Evolutionary conservation across 192 early-diverging fungal genomes (phyloP).

Genomic region (Backusella sp.): DNA sequence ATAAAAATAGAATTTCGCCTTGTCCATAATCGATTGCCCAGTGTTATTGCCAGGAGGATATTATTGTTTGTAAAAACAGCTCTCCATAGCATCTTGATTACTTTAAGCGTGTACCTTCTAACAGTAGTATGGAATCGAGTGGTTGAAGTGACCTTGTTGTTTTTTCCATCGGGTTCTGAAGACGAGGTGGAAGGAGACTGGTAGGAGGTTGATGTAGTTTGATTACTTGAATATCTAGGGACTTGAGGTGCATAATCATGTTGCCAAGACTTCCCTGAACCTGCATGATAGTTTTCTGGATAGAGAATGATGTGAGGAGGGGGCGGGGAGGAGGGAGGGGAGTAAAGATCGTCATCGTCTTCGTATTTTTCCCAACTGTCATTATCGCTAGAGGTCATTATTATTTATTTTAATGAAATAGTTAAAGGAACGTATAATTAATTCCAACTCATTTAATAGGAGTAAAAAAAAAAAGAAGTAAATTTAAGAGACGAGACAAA

Average conservation of each 20-base stretch:
- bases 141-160: not conserved
- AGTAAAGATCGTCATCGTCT: constrained; percentile 3
- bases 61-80: not conserved
- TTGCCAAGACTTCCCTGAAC: constrained; percentile 8
- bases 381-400: not conserved
- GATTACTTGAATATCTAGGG: not conserved
- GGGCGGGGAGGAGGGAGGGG: not conserved
- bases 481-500: not conserved
- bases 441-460: not conserved
- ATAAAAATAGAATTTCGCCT: not conserved
- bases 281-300: constrained; percentile 7
- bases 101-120: not conserved
- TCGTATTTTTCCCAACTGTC: constrained; percentile 2
- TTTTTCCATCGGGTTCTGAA: not conserved
- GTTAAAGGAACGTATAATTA: constrained; percentile 6
- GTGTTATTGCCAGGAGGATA: not conserved
- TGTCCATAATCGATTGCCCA: not conserved
- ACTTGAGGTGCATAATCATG: constrained; percentile 5
- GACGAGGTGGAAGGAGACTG: not conserved
- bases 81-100: not conserved
- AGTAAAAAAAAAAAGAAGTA: not conserved
- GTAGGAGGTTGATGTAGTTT: not conserved
- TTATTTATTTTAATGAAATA: not conserved
- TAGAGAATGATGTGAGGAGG: constrained; percentile 6
- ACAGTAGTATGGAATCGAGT: not conserved